phyloP scores from a whole-genome alignment of 495 filamentous ascomycete species.

The Trichoderma virens region DNA sequence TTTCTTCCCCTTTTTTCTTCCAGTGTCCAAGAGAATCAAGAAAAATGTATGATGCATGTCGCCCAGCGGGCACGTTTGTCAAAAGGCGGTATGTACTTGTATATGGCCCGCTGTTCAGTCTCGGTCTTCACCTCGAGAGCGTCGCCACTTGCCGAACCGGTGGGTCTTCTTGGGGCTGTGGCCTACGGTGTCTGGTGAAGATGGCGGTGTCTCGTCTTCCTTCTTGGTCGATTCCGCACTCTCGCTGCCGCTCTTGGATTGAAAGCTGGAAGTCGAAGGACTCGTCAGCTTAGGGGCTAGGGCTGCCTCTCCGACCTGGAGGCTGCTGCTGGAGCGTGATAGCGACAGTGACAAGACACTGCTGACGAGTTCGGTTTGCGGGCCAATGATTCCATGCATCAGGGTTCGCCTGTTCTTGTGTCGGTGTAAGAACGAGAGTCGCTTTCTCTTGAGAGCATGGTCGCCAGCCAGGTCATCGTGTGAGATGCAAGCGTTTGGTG shows the following conservation, averaged over 20 bases:
- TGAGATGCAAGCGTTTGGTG: constrained; percentile 25
- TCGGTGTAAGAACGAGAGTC: constrained; percentile 20
- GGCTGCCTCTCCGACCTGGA: neutral
- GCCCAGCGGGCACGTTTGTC: too few relatives aligned
- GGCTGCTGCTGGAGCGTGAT: constrained; percentile 2
- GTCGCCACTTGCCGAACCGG: constrained; percentile 1
- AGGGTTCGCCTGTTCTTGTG: constrained; percentile 15
- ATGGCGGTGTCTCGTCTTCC: neutral
- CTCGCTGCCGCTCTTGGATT: neutral
- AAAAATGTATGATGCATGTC: neutral
- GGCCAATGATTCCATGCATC: constrained; percentile 13
- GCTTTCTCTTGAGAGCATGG: constrained; percentile 19
- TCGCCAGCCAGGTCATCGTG: constrained; percentile 23
- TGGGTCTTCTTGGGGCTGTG: neutral
- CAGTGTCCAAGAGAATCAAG: neutral
- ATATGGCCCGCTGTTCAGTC: neutral
- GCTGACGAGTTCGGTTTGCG: constrained; percentile 1
- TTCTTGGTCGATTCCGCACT: constrained; percentile 2
- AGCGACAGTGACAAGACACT: neutral
- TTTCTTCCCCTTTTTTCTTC: neutral
- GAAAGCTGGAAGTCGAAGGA: neutral
- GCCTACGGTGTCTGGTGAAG: neutral
- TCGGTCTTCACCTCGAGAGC: neutral
- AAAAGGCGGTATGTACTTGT: neutral
- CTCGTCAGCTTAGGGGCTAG: constrained; percentile 4